Conservation (phyloP, 208 protist species). For the Leishmania turanica region DNA sequence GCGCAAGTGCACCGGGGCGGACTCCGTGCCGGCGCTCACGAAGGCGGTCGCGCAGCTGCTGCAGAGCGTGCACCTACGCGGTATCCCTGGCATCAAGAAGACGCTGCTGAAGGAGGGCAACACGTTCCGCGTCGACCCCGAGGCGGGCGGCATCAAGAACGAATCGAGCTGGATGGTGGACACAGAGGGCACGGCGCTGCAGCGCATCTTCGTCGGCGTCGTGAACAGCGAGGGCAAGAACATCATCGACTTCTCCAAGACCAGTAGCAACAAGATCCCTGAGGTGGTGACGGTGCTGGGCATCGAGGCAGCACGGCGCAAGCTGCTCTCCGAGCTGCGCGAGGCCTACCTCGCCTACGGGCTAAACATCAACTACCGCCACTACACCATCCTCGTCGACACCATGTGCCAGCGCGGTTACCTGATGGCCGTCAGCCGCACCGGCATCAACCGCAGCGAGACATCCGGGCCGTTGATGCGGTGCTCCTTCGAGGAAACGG, state of each 20-base stretch:
- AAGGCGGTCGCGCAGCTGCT: slow-evolving; percentile 70
- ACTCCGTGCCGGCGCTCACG: slow-evolving; percentile 70
- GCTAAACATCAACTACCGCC: slow-evolving; percentile 99
- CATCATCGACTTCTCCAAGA: slow-evolving; percentile 94
- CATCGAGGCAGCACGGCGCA: slow-evolving; percentile 84
- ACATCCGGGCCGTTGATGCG: slow-evolving; percentile 97
- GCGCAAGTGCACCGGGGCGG: slow-evolving; percentile 39
- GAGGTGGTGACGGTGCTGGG: slow-evolving; percentile 97
- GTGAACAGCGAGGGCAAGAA: slow-evolving; percentile 95
- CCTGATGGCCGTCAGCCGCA: slow-evolving; percentile 97
- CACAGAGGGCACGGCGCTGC: slow-evolving; percentile 97
- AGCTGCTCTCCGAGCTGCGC: slow-evolving; percentile 89
- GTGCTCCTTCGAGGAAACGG: slow-evolving; percentile 99
- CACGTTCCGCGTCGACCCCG: slow-evolving; percentile 53
- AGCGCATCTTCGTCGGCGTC: slow-evolving; percentile 94
- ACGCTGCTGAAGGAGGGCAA: slow-evolving; percentile 73
- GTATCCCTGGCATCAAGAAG: slow-evolving; percentile 97
- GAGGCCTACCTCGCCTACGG: slow-evolving; percentile 95
- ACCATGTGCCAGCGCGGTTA: slow-evolving; percentile 98
- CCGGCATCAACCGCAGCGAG: slow-evolving; percentile 96
- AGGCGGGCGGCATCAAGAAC: slow-evolving; percentile 55
- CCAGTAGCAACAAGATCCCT: slow-evolving; percentile 98
- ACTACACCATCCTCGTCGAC: slow-evolving; percentile 98
- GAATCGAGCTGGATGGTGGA: slow-evolving; percentile 91
- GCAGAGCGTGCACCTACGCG: slow-evolving; percentile 84